These are phyloP conservation scores for Cryptococcus amylolentus DNA, from an alignment of 1,284 basidiomycete genomes.

Conservation along the genomic window DNA sequence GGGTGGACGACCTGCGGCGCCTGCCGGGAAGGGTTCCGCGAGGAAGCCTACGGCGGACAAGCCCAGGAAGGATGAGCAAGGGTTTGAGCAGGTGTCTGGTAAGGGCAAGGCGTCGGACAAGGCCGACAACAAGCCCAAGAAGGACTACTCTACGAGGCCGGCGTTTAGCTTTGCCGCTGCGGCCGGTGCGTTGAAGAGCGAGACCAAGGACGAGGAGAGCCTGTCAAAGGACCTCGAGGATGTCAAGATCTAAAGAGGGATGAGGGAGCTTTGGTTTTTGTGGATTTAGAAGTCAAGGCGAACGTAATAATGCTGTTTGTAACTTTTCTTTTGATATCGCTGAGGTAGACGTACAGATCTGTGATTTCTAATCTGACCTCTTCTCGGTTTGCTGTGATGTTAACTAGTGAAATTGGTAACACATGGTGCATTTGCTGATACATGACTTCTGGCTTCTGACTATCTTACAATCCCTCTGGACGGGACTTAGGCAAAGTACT, in stretches of 20 bases:
- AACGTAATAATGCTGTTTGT: not conserved
- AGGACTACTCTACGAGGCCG: constrained; percentile 29
- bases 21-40: constrained; percentile 8
- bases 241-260: constrained; percentile 21
- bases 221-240: constrained; percentile 27
- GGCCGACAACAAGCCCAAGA: constrained; percentile 18
- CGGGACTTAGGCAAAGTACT: constrained; percentile 6
- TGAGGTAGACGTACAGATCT: not conserved
- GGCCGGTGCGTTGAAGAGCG: constrained; percentile 30
- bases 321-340: not conserved
- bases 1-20: constrained; percentile 7
- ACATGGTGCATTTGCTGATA: not conserved
- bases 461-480: not conserved
- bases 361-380: too few species aligned
- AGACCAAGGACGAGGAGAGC: constrained; percentile 15
- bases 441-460: not conserved
- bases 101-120: constrained; percentile 29
- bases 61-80: constrained; percentile 5
- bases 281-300: not conserved
- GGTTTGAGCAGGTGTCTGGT: constrained; percentile 8
- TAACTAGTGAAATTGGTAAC: too few species aligned
- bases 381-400: too few species aligned
- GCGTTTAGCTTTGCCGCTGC: constrained; percentile 47
- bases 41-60: constrained; percentile 5
- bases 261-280: not conserved